Base-by-base conservation (phyloP, 169 alveolate species). In the Babesia bigemina region DNA sequence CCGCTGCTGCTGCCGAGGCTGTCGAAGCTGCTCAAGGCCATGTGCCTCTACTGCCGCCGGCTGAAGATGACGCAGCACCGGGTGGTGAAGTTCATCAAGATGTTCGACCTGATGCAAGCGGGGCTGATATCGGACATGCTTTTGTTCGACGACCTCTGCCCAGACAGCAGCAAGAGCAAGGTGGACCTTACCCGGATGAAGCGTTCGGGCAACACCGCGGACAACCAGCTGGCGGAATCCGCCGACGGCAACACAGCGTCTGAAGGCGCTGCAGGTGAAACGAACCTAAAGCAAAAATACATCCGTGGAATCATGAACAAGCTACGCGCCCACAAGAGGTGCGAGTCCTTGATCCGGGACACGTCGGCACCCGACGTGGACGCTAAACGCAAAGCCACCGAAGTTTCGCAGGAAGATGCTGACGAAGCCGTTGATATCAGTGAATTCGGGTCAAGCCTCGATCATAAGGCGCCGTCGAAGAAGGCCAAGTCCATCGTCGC, bases 1-100 rank as follows among this genome's bases (percentile, higher is more conserved):
- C 99, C 99, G 13, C 92, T 96, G 86, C 76, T 95, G 86, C 79
- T 95, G 42, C 91, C 94, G 66, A 87, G 91, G 42, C 78, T 95
- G 57, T 92, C 91, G 70, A 95, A 93, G 81, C 89, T 97, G 63
- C 78, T 97, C 75, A 95, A 94, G 75, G 67, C 94, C 39, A 70
- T 57, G 70, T 81, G 88, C 75, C 55, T 81, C 44, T 65, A 74
- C 56, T 81, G 88, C 47, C 62, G 70, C 17, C 44, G 58, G 22
- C 70, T 81, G 21, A 72, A 65, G 74, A 21, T 72, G n/a, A 17
- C 53, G 55, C 17, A 13, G 7, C 58, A 62, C 9, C 42, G 60
- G 21, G 55, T 70, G 47, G 14, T 24, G 21, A 63, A 81, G 44
- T 81, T 49, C 50, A n/a, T 63, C 29, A 58, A 45, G 66, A 61